These are phyloP conservation scores for Acmispon strigosus DNA, from an alignment of 306 rosid genomes.

Conservation along the genomic window DNA sequence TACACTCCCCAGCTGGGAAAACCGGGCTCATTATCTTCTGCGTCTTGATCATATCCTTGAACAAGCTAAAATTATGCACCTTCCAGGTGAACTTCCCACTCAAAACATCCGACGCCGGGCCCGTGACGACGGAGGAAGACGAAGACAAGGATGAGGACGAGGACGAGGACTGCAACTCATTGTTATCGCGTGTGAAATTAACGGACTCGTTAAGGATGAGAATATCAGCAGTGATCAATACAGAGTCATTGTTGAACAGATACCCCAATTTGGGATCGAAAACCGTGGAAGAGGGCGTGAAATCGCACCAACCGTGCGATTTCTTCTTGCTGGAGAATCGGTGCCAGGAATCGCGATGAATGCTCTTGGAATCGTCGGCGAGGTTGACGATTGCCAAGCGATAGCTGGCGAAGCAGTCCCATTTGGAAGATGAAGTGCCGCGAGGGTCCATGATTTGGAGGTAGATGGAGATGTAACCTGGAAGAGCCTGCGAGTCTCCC, in stretches of 20 bases:
- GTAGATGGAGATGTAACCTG: conserved; percentile 87
- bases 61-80: conserved; percentile 87
- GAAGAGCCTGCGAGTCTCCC: conserved; percentile 92
- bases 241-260: conserved; percentile 61
- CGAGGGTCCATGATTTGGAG: conserved; percentile 99
- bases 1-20: conserved; percentile 98
- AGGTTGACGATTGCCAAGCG: conserved; percentile 82
- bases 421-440: conserved; percentile 88
- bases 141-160: conserved; percentile 30
- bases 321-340: conserved; percentile 92
- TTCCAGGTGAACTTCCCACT: conserved; percentile 99
- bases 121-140: conserved; percentile 50
- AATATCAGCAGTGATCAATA: conserved; percentile 88
- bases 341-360: conserved; percentile 97
- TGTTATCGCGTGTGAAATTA: conserved; percentile 76
- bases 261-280: conserved; percentile 86
- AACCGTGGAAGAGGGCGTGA: conserved; percentile 79
- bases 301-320: conserved; percentile 99
- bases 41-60: conserved; percentile 87
- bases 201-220: conserved; percentile 82
- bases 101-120: conserved; percentile 69
- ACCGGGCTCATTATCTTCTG: conserved; percentile 99
- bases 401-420: conserved; percentile 99
- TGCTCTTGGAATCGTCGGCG: conserved; percentile 74
- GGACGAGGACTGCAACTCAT: conserved; percentile 57